Conservation (phyloP, 305 asterid genomes). For the Solanum hybrid region DNA sequence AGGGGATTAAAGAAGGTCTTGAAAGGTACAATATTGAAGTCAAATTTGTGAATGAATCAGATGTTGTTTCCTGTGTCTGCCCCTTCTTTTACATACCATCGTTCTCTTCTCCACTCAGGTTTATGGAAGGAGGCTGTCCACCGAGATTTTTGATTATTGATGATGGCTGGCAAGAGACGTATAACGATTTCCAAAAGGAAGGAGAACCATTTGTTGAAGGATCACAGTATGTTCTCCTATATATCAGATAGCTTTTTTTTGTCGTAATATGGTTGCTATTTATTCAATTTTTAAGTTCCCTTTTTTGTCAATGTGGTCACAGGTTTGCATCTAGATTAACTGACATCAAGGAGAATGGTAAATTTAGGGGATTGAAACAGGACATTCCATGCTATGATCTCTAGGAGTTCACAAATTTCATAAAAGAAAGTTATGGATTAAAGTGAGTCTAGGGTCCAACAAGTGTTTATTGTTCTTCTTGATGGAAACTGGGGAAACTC, state of each 20-base stretch:
- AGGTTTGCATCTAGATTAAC: not conserved
- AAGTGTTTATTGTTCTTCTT: not conserved
- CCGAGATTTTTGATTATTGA: not conserved
- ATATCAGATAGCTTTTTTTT: not conserved
- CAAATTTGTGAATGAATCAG: not conserved
- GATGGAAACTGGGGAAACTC: not conserved
- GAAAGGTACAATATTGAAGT: not conserved
- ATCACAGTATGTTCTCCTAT: not conserved
- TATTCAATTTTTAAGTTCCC: not conserved
- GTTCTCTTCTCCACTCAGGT: not conserved
- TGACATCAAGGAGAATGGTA: not conserved
- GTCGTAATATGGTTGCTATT: not conserved
- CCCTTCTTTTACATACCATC: not conserved
- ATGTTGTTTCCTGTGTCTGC: not conserved
- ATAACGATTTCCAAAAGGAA: not conserved
- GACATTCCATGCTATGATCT: conserved; percentile 23
- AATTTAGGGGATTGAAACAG: not conserved
- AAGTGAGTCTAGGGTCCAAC: not conserved
- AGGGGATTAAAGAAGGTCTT: not conserved
- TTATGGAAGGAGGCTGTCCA: not conserved
- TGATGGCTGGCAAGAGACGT: not conserved
- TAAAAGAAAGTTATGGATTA: conserved; percentile 37
- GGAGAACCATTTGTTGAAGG: not conserved
- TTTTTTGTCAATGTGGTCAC: not conserved
- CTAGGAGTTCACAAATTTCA: conserved; percentile 29